Percentiles rank a stretch among this genome's conserved stretches.
phyloP scores from a whole-genome alignment of 2,329 filamentous ascomycete genomes.

The Ilyonectria mors-panacis region DNA sequence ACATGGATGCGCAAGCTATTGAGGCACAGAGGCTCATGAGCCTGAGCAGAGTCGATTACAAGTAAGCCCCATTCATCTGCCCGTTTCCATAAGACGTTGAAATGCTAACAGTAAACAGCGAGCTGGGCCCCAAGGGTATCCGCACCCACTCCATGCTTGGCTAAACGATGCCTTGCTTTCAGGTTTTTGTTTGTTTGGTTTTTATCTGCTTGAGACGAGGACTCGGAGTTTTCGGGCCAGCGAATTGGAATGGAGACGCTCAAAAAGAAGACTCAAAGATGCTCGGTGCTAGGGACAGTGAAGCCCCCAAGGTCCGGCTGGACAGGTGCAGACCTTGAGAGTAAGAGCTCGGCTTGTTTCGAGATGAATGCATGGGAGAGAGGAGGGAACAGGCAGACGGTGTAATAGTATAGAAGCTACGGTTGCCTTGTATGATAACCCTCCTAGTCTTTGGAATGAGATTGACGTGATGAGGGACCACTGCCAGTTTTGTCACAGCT shows the following conservation, averaged over 20 bases:
- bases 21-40: conserved; percentile 71
- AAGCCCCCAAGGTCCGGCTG: conserved; percentile 21
- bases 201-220: conserved; percentile 32
- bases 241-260: conserved; percentile 39
- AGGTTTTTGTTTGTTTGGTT: conserved; percentile 26
- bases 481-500: not conserved
- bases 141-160: conserved; percentile 68
- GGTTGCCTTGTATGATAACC: conserved; percentile 38
- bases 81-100: not conserved
- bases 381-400: conserved; percentile 23
- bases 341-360: conserved; percentile 1
- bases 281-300: conserved; percentile 22
- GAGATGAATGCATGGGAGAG: not conserved
- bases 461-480: conserved; percentile 7
- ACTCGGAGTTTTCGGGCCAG: conserved; percentile 41
- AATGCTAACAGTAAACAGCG: conserved; percentile 55
- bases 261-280: conserved; percentile 19
- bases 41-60: conserved; percentile 72
- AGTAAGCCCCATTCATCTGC: conserved; percentile 60
- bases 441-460: conserved; percentile 21
- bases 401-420: conserved; percentile 45
- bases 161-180: conserved; percentile 45
- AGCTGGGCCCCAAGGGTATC: conserved; percentile 69
- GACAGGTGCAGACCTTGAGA: not conserved
- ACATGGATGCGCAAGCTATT: conserved; percentile 66